Base-by-base conservation (phyloP, 257 asterid species). In the Salvia hispanica region DNA sequence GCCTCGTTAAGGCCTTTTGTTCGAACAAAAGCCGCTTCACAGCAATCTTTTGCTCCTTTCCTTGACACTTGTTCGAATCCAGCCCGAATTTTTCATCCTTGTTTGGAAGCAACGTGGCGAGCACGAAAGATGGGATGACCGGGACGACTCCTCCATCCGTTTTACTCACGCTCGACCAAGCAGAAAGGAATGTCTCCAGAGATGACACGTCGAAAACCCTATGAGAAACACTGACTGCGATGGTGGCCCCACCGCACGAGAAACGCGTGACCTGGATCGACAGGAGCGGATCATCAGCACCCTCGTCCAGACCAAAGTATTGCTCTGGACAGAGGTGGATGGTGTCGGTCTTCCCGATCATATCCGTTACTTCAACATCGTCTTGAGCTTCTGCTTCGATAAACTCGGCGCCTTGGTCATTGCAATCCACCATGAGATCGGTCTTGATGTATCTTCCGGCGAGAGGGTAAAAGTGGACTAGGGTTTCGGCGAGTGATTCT, bases 391-490 rank as follows among this genome's bases (percentile, higher is more conserved):
- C 55, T 46, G 73, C 78, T 73, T 40, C 46, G 9, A 73, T 34
- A 7, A 58, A 73, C 43, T 66, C 73, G 7, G 25, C 68, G 6
- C 78, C 78, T 33, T 58, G 18, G 44, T 73, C 78, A 0, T 43
- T 48, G 63, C 78, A 73, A 31, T 66, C 73, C 7, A 43, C 34
- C 48, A 9, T 10, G 66, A 16, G 56, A 11, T 68, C 60, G 8
- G 52, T 37, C 28, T 21, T 48, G 15, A 21, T 47, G 64, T 66
- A 66, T 59, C 78, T 50, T 67, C 78, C 77, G 6, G 72, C 77
- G 2, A 72, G 39, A 15, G 72, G 77, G 43, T 72, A 58, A 46
- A 39, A 65, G 25, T 59, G 48, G 58, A 67, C 52, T 2, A 61
- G 39, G 61, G 40, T 48, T 56, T 48, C 16, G 8, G 72, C 16